Evolutionary conservation across 345 rosid species (phyloP), one percentile per base, ranked within the genome.

Genomic region (Ricinus communis): DNA sequence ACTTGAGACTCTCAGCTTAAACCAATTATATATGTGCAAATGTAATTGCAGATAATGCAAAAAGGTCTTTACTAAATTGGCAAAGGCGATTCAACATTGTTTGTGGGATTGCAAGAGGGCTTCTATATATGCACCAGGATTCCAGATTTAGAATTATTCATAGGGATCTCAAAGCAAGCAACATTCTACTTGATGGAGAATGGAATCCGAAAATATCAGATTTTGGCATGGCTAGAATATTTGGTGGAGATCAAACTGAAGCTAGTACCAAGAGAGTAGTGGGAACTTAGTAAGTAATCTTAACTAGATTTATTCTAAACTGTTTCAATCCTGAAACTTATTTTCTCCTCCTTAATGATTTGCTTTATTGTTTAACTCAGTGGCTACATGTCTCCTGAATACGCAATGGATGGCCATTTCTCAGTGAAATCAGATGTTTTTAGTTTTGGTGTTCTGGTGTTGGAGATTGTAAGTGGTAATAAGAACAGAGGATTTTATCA

Each of bases 221-320:
- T 63, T 93, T 93, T 8, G 98, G 97, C 31, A 88, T 91, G 96
- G 98, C 98, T 36, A 80, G 93, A 70, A 83, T 90, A 31, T 90
- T 90, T 50, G 91, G 91, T 15, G 68, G 88, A 40, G 96, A 93
- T 46, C 88, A 90, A 77, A 84, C 79, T 1, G 89, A 90, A 56
- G 89, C 83, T 38, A 85, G 54, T 10, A 93, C 93, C 0, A 80
- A 68, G 63, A 84, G 84, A 69, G 86, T 90, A 1, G 96, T 90
- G 1, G 96, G 98, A 77, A 93, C 96, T 8, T 90, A 86, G 96
- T 91, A 86, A 83, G 94, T 73, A 19, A 68, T 3, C 21, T 8
- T 67, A 55, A 61, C 30, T 62, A n/a, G 5, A 47, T 41, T 8
- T 43, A n/a, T 36, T 45, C 27, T 18, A 3, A 38, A 53, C 30